Evolutionary conservation across 2,329 filamentous ascomycete genomes (phyloP).

Genomic region (Arachnopeziza araneosa): DNA sequence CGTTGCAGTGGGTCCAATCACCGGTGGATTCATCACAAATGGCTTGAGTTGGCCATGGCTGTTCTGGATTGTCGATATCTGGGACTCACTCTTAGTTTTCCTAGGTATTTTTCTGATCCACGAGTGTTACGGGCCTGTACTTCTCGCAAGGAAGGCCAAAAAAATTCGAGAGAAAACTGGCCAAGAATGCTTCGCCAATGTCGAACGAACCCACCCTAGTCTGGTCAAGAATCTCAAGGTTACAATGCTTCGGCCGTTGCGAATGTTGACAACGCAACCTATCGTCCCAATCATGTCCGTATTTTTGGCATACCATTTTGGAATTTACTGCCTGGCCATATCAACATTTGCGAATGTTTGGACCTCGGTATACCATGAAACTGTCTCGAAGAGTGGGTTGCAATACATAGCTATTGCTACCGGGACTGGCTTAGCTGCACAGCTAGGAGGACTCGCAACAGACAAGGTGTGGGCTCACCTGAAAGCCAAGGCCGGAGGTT

Average conservation of each 20-base stretch:
- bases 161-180: conserved; percentile 44
- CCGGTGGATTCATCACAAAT: conserved; percentile 43
- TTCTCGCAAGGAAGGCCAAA: conserved; percentile 38
- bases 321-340: conserved; percentile 44
- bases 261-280: conserved; percentile 44
- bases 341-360: neutral
- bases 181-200: conserved; percentile 29
- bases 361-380: conserved; percentile 42
- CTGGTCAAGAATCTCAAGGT: conserved; percentile 42
- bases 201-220: neutral
- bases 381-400: conserved; percentile 49
- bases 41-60: conserved; percentile 42
- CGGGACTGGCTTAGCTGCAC: conserved; percentile 34
- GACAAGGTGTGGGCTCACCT: conserved; percentile 21
- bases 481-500: conserved; percentile 17
- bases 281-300: conserved; percentile 47
- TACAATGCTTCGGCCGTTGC: conserved; percentile 40
- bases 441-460: conserved; percentile 19
- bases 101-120: conserved; percentile 36
- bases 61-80: conserved; percentile 43
- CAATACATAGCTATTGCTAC: conserved; percentile 45
- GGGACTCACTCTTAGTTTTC: conserved; percentile 36
- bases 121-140: conserved; percentile 43
- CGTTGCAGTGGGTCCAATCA: conserved; percentile 35
- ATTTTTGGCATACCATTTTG: conserved; percentile 46